Conservation (phyloP, 176 grass and related monocot genomes). For the Oryza meridionalis region DNA sequence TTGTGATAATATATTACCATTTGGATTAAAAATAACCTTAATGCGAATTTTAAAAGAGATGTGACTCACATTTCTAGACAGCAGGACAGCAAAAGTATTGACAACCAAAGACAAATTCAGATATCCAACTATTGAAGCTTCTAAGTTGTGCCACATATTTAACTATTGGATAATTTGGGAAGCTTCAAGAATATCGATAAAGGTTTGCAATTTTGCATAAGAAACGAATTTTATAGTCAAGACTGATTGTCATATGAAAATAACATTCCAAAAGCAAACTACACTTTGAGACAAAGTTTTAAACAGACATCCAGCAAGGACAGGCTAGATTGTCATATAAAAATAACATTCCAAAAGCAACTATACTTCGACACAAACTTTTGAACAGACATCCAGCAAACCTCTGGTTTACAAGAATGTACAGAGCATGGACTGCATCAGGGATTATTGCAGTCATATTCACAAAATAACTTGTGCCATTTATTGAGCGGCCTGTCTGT, state of each 20-base stretch:
- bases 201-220: not conserved
- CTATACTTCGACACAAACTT: not conserved
- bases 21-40: conserved; percentile 9
- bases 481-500: not conserved
- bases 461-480: conserved; percentile 16
- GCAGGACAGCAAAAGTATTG: not conserved
- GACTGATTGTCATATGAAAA: not conserved
- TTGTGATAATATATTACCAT: not conserved
- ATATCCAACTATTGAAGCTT: not conserved
- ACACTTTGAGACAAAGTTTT: not conserved
- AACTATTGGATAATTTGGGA: not conserved
- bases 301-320: not conserved
- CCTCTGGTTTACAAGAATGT: not conserved
- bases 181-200: no score
- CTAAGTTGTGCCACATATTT: not conserved
- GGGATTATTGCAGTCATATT: conserved; percentile 11
- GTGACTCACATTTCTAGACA: not conserved
- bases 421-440: not conserved
- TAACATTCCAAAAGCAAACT: not conserved
- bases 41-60: not conserved
- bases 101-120: not conserved
- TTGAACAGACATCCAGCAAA: not conserved
- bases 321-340: not conserved
- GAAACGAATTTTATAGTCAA: not conserved
- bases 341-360: not conserved